Percentiles rank a stretch among this genome's conserved stretches.
These are phyloP conservation scores for Pyrus communis DNA, from an alignment of 306 rosid genomes.

Conservation along the genomic window DNA sequence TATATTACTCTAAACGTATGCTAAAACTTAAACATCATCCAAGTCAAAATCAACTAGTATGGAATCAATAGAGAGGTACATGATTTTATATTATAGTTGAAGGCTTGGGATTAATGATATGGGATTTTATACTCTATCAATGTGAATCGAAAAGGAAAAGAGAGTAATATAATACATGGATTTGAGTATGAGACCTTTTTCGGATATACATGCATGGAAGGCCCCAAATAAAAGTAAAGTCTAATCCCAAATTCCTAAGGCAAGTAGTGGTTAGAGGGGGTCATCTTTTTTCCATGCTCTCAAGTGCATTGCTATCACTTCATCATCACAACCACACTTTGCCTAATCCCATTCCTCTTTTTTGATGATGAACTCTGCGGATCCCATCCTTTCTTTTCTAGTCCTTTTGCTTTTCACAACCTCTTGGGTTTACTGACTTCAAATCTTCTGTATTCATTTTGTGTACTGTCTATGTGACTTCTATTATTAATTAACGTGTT, in stretches of 20 bases:
- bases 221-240: conserved; percentile 29
- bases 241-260: conserved; percentile 29
- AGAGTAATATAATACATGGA: too few species aligned
- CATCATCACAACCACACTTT: conserved; percentile 53
- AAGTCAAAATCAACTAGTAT: neutral
- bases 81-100: neutral
- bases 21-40: neutral
- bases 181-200: neutral
- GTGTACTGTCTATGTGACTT: accelerated
- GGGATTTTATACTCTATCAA: neutral
- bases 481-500: too few species aligned
- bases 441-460: too few species aligned
- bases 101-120: neutral
- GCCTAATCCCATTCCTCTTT: conserved; percentile 13
- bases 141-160: neutral
- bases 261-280: conserved; percentile 47
- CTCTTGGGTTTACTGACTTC: neutral
- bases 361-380: conserved; percentile 3
- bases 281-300: conserved; percentile 40
- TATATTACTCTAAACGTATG: too few species aligned
- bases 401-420: conserved; percentile 14
- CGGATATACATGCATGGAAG: conserved; percentile 2
- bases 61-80: neutral
- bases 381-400: conserved; percentile 27
- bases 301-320: conserved; percentile 40